Evolutionary conservation across 75 land plant genomes (phyloP), one percentile per base, ranked within the genome.

Genomic region (Cupressus sempervirens): DNA sequence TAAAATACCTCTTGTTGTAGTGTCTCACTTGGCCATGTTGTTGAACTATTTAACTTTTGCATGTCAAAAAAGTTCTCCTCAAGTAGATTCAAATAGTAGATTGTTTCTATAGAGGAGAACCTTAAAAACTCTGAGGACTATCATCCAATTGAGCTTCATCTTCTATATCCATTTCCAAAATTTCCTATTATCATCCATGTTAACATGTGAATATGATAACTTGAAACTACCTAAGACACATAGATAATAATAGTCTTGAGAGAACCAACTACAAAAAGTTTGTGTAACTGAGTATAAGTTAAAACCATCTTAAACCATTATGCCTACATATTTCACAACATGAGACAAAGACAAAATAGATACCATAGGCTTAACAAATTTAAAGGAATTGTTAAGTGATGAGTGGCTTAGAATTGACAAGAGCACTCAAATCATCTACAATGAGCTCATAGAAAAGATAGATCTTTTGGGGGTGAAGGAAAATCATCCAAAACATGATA

Each of bases 101-200:
- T 32, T 68, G n/a, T 32, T 70, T 34, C 84, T 46, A 70, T 79
- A 53, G 52, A 82, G 85, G 85, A 32, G 81, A 85, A 84, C 45
- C 74, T 87, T 84, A 95, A 84, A 95, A 95, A 76, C 87, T 95
- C 80, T 82, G 94, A 72, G 96, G 94, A 80, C 97, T 94, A 76
- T 95, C 97, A 88, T 95, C 94, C 85, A 95, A 84, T 81, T 91
- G 92, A 16, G 87, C 83, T 79, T 91, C 92, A 67, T 91, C 92
- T 82, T 91, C 92, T 46, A 91, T 87, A 32, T 91, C 91, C 85
- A 91, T 91, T 83, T 91, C 92, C 84, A 89, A 34, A 72, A 91
- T 87, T 84, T 91, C 94, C 95, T 93, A 88, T 84, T 82, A 48
- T 0, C 83, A 82, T 32, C 34, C 45, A 36, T 3, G 41, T 72